Evolutionary conservation across 108 stramenopile species (phyloP), one percentile per base, ranked within the genome.

Genomic region (Stephanodiscus minutulus): DNA sequence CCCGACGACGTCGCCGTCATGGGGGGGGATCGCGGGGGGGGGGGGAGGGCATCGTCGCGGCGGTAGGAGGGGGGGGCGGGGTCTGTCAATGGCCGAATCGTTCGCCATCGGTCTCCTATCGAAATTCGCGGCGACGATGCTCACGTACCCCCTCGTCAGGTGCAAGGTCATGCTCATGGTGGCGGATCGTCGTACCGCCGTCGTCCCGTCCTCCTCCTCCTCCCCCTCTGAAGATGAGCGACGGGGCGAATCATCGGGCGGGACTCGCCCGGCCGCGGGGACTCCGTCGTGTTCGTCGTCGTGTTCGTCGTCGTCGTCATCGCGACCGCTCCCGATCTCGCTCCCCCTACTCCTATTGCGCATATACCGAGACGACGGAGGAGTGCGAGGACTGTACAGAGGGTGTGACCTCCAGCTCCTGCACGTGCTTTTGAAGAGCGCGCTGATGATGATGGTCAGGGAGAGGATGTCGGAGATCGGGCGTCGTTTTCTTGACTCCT

Each of bases 161-260:
- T 92, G 93, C 27, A 98, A 98, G 73, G 90, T 96, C 39, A 72
- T 96, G 46, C 60, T 98, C 72, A 96, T 98, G 95, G 87, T 90
- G 95, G 87, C 89, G 39, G 9, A 39, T 39, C 31, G 31, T 33
- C 31, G n/a, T 5, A 5, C 31, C 31, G 31, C 31, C 31, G 11
- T 8, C 39, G 39, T 5, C 6, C 6, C 35, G 6, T 35, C 35
- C 5, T 35, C 6, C 3, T 53, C 20, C 20, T 53, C 18, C 20
- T 18, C 1, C 52, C 18, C 52, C 20, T 18, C 1, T 25, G 7
- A 35, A 6, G 3, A 35, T 6, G 35, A 35, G 35, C 35, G n/a
- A 2, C 55, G 28, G 13, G 46, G 57, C 3, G 58, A 64, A 67
- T n/a, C n/a, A n/a, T n/a, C n/a, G n/a, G n/a, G n/a, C n/a, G n/a